These are phyloP conservation scores for Cicer bijugum DNA, from an alignment of 306 rosid genomes.

Conservation along the genomic window DNA sequence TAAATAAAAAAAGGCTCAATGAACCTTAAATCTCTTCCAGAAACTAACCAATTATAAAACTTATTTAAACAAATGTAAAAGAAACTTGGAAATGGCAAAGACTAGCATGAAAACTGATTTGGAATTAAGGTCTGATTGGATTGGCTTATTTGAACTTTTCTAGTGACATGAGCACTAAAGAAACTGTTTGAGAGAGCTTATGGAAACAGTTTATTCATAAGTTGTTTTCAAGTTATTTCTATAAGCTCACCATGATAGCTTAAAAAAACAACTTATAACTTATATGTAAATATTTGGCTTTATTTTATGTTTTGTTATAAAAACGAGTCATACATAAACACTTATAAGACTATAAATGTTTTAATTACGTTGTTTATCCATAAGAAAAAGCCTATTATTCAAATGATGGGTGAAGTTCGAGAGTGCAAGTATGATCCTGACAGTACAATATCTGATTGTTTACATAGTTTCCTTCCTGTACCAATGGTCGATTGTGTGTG, in stretches of 20 bases:
- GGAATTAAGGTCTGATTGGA: not conserved
- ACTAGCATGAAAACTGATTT: constrained; percentile 10
- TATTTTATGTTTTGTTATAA: too few species aligned
- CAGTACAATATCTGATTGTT: constrained; percentile 2
- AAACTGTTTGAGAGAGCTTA: too few species aligned
- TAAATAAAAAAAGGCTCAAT: not conserved
- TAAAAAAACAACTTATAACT: too few species aligned
- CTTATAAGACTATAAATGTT: too few species aligned
- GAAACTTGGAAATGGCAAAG: constrained; percentile 5
- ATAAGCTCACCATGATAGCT: too few species aligned
- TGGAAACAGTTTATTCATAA: too few species aligned
- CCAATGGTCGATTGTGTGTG: not conserved
- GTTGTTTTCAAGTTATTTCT: too few species aligned
- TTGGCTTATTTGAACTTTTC: too few species aligned
- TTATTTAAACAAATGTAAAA: not conserved
- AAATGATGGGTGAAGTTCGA: not conserved
- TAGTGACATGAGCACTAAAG: too few species aligned
- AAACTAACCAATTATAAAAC: not conserved
- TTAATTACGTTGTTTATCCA: not conserved
- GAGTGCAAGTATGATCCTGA: not conserved
- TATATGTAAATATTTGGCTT: too few species aligned
- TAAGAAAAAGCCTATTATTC: not conserved
- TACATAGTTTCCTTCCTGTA: not conserved
- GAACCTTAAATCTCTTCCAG: constrained; percentile 16
- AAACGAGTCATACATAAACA: too few species aligned